Evolutionary conservation across 306 rosid species (phyloP), one percentile per base, ranked within the genome.

Genomic region (Geum urbanum): DNA sequence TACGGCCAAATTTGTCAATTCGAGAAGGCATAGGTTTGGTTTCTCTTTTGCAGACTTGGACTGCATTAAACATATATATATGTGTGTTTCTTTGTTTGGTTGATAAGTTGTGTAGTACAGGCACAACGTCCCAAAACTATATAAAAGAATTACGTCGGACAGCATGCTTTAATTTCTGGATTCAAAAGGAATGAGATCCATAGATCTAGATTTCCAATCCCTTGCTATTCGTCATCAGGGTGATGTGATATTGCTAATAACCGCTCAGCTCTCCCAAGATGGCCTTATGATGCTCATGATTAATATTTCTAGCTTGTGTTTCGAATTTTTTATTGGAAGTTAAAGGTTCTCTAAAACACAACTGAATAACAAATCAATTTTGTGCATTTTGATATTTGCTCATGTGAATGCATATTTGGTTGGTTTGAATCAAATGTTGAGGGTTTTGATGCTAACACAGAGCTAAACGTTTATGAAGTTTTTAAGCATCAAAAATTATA

Each of bases 21-120:
- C 91, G 97, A 67, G 97, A 91, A 87, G 97, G 91, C 83, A 88
- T 91, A 84, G 97, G 97, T 84, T 68, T 76, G n/a, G 84, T 75
- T 35, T 74, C 73, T 53, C 44, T 62, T 75, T 72, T 63, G 20
- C 32, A 15, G 14, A 13, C 18, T n/a, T 46, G 22, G 13, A 5
- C 19, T 46, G 9, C 51, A 35, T 63, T n/a, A n/a, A 19, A 16
- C 8, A 20, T 35, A 45, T 19, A 8, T 54, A 11, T 10, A 19
- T 52, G 13, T 58, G 55, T 16, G 24, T 35, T 12, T n/a, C n/a
- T n/a, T n/a, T n/a, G n/a, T n/a, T n/a, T 8, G 37, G 60, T 54
- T 54, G 22, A 51, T 51, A 51, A 51, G n/a, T n/a, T n/a, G 22
- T 47, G 51, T 47, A 47, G 16, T 47, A 47, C 51, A 13, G 51